phyloP scores from a whole-genome alignment of 2,329 filamentous ascomycete genomes.

The Ascochyta pisi region DNA sequence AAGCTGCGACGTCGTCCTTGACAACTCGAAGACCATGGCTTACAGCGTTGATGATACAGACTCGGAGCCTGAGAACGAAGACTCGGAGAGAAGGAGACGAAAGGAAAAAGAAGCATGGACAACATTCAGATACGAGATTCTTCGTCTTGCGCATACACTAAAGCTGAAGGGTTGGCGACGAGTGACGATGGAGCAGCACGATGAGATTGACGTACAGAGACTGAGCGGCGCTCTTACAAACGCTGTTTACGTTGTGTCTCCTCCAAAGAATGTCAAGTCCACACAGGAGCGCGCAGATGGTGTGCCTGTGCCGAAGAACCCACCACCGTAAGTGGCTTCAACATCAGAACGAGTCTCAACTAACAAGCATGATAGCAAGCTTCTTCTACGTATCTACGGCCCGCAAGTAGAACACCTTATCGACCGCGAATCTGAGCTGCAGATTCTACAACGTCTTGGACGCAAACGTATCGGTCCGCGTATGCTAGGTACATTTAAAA shows the following conservation, averaged over 20 bases:
- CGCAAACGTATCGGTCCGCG: constrained; percentile 93
- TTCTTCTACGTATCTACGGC: constrained; percentile 90
- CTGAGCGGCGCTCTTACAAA: constrained; percentile 94
- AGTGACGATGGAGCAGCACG: constrained; percentile 74
- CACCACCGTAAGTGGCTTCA: constrained; percentile 58
- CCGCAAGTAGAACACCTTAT: constrained; percentile 96
- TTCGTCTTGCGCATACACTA: constrained; percentile 87
- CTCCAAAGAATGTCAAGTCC: constrained; percentile 68
- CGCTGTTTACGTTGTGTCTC: constrained; percentile 91
- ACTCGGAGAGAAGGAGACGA: constrained; percentile 54
- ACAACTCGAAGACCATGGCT: constrained; percentile 87
- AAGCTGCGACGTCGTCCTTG: constrained; percentile 80
- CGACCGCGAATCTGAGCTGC: constrained; percentile 87
- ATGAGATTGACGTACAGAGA: constrained; percentile 72
- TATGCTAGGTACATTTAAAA: constrained; percentile 88
- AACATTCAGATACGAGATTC: constrained; percentile 90
- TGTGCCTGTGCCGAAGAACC: constrained; percentile 51
- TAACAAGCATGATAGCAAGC: constrained; percentile 62
- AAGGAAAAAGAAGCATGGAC: constrained; percentile 81
- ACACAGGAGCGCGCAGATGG: constrained; percentile 49
- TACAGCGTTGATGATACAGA: constrained; percentile 67
- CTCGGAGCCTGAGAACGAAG: constrained; percentile 56
- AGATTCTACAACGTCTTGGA: constrained; percentile 82
- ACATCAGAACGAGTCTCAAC: not conserved
- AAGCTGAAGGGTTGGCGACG: constrained; percentile 90